Conservation (phyloP, 2,329 filamentous ascomycete genomes). For the Aspergillus calidoustus region DNA sequence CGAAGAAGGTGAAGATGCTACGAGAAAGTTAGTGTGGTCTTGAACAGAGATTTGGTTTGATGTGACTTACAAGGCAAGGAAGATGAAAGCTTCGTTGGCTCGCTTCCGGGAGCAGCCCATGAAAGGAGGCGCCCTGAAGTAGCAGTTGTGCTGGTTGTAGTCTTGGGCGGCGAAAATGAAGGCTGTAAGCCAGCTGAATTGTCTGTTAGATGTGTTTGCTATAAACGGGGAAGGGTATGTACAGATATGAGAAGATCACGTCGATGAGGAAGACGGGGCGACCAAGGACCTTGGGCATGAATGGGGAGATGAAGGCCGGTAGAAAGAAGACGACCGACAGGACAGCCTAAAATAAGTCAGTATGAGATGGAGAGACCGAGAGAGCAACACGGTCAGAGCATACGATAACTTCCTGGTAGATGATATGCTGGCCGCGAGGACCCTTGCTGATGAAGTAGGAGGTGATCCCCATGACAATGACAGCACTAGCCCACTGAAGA, state of each 20-base stretch:
- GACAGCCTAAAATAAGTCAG: constrained; percentile 31
- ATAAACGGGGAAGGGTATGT: constrained; percentile 18
- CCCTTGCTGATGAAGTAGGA: constrained; percentile 45
- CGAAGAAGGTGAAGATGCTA: constrained; percentile 49
- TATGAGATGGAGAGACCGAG: neutral
- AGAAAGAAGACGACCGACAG: constrained; percentile 49
- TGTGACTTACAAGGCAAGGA: constrained; percentile 49
- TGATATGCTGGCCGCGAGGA: constrained; percentile 38
- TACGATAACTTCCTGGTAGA: constrained; percentile 48
- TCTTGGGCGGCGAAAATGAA: constrained; percentile 55
- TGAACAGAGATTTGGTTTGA: neutral
- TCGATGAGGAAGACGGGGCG: constrained; percentile 47
- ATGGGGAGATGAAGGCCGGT: constrained; percentile 47
- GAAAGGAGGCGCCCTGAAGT: constrained; percentile 36
- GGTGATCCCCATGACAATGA: constrained; percentile 48
- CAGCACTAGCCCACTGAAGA: constrained; percentile 45
- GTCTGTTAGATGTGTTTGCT: constrained; percentile 9
- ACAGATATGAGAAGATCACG: constrained; percentile 53
- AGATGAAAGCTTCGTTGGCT: constrained; percentile 50
- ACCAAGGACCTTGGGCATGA: constrained; percentile 42
- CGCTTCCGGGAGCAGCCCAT: constrained; percentile 44
- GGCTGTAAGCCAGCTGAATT: constrained; percentile 48
- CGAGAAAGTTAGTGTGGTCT: neutral
- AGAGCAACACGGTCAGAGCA: constrained; percentile 10
- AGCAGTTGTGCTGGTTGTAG: constrained; percentile 43